Conservation (phyloP, 2,329 filamentous ascomycete genomes). For the Monosporascus ibericus region DNA sequence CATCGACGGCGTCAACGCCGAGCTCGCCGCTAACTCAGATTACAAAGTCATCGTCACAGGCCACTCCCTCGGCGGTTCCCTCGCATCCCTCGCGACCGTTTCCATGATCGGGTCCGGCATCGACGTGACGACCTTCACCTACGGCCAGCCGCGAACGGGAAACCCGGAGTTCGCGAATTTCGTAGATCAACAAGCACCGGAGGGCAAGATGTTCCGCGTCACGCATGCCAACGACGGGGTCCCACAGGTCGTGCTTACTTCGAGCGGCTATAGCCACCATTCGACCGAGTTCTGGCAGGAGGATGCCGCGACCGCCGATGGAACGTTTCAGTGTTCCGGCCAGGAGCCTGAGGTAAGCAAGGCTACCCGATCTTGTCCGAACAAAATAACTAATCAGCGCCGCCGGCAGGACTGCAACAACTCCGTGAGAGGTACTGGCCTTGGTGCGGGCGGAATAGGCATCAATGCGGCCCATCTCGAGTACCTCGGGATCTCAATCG, state of each 20-base stretch:
- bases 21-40: neutral
- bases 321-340: constrained; percentile 1
- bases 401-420: constrained; percentile 1
- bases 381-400: no score
- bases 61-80: constrained; percentile 41
- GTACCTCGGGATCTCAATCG: no score
- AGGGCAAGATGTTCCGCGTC: constrained; percentile 32
- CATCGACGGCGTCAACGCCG: neutral
- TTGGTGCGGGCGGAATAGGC: neutral
- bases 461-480: constrained; percentile 1
- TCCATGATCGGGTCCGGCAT: constrained; percentile 25
- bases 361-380: no score
- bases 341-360: neutral
- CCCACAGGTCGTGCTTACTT: constrained; percentile 37
- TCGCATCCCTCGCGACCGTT: constrained; percentile 37
- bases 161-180: constrained; percentile 30
- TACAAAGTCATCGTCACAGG: constrained; percentile 35
- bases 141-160: constrained; percentile 40
- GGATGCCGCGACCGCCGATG: neutral
- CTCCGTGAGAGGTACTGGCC: constrained; percentile 1
- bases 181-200: constrained; percentile 21
- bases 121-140: constrained; percentile 37
- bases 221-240: constrained; percentile 45
- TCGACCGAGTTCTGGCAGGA: constrained; percentile 40
- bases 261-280: constrained; percentile 40